Evolutionary conservation across 2,329 filamentous ascomycete species (phyloP).

Genomic region (Falciphora oryzae): DNA sequence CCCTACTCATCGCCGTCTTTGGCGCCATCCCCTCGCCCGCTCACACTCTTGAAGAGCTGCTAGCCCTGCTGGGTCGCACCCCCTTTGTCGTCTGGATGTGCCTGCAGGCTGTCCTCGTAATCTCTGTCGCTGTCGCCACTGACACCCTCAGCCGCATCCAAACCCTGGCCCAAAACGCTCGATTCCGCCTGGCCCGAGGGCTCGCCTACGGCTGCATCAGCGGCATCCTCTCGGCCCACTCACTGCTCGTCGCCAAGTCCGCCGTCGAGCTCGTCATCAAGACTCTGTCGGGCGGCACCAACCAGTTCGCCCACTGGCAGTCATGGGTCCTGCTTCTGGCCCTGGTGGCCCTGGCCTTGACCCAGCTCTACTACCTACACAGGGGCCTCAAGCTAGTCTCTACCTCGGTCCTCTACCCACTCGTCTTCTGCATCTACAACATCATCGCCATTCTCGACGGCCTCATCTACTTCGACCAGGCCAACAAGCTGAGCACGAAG

Average conservation of each 20-base stretch:
- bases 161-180: slow-evolving; percentile 49
- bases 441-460: slow-evolving; percentile 97
- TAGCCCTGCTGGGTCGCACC: slow-evolving; percentile 65
- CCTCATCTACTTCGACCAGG: slow-evolving; percentile 93
- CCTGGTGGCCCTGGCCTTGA: slow-evolving; percentile 74
- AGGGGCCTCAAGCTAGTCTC: slow-evolving; percentile 90
- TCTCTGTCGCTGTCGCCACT: slow-evolving; percentile 58
- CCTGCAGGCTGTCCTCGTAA: slow-evolving; percentile 67
- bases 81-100: slow-evolving; percentile 88
- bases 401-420: slow-evolving; percentile 90
- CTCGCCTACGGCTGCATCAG: slow-evolving; percentile 86
- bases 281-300: slow-evolving; percentile 77
- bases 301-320: slow-evolving; percentile 94
- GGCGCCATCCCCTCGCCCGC: slow-evolving; percentile 91
- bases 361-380: slow-evolving; percentile 92
- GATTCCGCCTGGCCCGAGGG: slow-evolving; percentile 71
- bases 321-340: slow-evolving; percentile 86
- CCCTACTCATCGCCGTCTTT: slow-evolving; percentile 88
- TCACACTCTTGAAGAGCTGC: slow-evolving; percentile 76
- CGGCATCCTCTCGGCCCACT: slow-evolving; percentile 90
- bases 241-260: slow-evolving; percentile 88
- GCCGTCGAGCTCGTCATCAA: slow-evolving; percentile 88
- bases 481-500: slow-evolving; percentile 67
- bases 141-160: slow-evolving; percentile 48
- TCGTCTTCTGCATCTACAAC: slow-evolving; percentile 99